Percentiles rank a stretch among this genome's conserved stretches.
Conservation (phyloP, 306 rosid species). For the Quercus cerris region DNA sequence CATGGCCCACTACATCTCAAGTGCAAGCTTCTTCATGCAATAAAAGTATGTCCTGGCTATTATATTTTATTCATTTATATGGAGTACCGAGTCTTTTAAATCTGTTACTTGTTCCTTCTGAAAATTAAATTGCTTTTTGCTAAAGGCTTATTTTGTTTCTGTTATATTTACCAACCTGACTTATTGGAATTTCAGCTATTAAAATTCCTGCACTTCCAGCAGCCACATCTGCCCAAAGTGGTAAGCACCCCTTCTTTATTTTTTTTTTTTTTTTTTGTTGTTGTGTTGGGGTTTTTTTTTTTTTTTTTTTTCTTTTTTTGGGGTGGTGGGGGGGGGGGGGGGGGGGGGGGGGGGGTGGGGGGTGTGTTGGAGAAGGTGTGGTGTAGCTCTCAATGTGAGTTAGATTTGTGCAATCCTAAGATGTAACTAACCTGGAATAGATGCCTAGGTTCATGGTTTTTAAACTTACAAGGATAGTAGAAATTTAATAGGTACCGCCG, state of each 20-base stretch:
- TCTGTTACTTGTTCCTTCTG: background rate
- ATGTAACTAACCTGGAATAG: background rate
- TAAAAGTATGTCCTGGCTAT: slow-evolving; percentile 57
- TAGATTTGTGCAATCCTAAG: background rate
- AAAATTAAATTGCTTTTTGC: slow-evolving; percentile 2
- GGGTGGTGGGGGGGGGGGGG: rapidly evolving
- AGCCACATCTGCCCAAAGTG: slow-evolving; percentile 67
- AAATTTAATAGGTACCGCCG: no score
- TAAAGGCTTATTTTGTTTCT: slow-evolving; percentile 3
- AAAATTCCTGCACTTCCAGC: slow-evolving; percentile 99
- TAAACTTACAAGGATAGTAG: background rate
- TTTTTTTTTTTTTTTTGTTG: background rate
- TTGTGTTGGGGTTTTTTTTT: background rate
- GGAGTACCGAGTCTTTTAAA: background rate
- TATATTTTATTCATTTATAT: background rate
- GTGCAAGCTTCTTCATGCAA: slow-evolving; percentile 68
- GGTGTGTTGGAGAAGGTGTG: rapidly evolving
- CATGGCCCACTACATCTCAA: slow-evolving; percentile 79
- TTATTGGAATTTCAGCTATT: slow-evolving; percentile 54
- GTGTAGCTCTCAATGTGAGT: background rate
- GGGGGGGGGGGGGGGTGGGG: no score
- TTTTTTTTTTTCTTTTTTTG: background rate
- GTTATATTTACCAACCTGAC: background rate
- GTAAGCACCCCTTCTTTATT: slow-evolving; percentile 30
- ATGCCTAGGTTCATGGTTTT: slow-evolving; percentile 2